phyloP scores from a whole-genome alignment of 495 filamentous ascomycete species.

The Aspergillus heteromorphus region DNA sequence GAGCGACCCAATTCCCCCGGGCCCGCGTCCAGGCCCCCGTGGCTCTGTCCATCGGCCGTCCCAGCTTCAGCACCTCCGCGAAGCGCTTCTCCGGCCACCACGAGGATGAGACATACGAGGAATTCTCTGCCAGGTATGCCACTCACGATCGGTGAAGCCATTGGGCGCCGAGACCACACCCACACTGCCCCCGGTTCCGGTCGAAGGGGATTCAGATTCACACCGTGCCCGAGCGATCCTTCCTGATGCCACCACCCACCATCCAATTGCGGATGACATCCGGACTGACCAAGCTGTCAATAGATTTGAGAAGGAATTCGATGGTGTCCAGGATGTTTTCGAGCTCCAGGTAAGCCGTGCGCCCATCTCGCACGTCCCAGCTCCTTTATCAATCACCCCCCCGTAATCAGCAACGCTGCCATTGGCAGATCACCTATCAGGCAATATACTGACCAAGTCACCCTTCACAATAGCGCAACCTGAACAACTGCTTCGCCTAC shows the following conservation, averaged over 20 bases:
- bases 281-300: conserved; percentile 5
- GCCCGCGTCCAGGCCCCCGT: conserved; percentile 51
- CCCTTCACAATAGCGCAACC: conserved; percentile 70
- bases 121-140: conserved; percentile 95
- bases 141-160: conserved; percentile 16
- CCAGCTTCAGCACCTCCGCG: conserved; percentile 65
- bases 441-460: conserved; percentile 1
- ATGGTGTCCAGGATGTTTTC: conserved; percentile 95
- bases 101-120: conserved; percentile 94
- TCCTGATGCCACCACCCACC: conserved; percentile 8
- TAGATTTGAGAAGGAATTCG: conserved; percentile 99
- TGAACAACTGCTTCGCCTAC: conserved; percentile 99
- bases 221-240: not conserved
- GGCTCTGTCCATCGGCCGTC: conserved; percentile 46
- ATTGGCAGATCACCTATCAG: conserved; percentile 14
- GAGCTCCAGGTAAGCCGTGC: conserved; percentile 84
- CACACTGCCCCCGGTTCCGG: conserved; percentile 1
- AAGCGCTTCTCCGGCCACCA: conserved; percentile 52
- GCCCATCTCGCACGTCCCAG: not conserved
- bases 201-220: conserved; percentile 9
- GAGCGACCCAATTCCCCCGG: conserved; percentile 53
- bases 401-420: conserved; percentile 13
- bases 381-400: not conserved
- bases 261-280: conserved; percentile 1
- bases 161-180: conserved; percentile 18